Base-by-base conservation (phyloP, 306 rosid species). In the Cajanus cajan region DNA sequence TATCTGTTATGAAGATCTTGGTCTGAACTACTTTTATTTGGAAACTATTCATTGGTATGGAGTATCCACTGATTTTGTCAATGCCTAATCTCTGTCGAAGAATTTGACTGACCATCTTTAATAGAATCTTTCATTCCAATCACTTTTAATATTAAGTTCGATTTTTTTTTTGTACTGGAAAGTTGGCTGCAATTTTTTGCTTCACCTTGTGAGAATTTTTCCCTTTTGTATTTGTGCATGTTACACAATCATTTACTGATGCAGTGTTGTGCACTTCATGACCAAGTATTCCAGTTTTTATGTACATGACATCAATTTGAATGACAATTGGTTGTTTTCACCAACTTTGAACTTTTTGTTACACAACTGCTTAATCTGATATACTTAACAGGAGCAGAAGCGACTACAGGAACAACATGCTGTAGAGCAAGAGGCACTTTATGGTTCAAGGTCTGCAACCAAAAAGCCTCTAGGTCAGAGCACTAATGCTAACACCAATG, bases 381-480 rank as follows among this genome's bases (percentile, higher is more conserved):
- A 36, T 37, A 55, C 55, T 34, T 40, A 57, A 74, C 90, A 92
- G 95, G 97, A 94, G 86, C 93, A 86, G 80, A 94, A 85, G 77
- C 80, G 92, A 75, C 78, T 80, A 82, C 96, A 85, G 52, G 98
- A 94, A 57, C 97, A 89, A 73, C 87, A 55, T 24, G 88, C 85
- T 66, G 85, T 86, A 28, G 95, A 88, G 81, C 95, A 94, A 75
- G 97, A 90, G 81, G 79, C 87, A 82, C 76, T 83, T 77, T 92
- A 81, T 87, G 97, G 97, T 76, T 87, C 93, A n/a, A 90, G 77
- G 85, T 90, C 95, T 7, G 81, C 90, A 31, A 54, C 90, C 6
- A 94, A 90, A 81, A 94, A 92, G 84, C 97, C 97, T 24, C 73
- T 90, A 43, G 88, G 95, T 74, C 97, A 82, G 78, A 92, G 86